These are phyloP conservation scores for Linnemannia schmuckeri DNA, from an alignment of 192 early-diverging fungal species.

Conservation along the genomic window DNA sequence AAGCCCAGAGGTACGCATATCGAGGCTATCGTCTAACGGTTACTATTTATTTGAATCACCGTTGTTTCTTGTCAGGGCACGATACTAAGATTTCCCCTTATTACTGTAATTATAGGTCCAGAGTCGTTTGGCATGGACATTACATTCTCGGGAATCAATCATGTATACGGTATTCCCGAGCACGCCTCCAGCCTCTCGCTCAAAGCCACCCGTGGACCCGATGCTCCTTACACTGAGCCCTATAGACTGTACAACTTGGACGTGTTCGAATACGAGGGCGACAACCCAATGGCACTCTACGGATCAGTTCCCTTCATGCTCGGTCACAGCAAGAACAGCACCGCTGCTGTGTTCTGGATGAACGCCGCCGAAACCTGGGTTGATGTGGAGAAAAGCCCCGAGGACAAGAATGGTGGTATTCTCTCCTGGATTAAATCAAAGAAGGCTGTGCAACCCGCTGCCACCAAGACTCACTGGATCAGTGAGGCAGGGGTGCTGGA, in stretches of 20 bases:
- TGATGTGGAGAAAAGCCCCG: slow-evolving; percentile 84
- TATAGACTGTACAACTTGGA: slow-evolving; percentile 98
- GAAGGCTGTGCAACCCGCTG: slow-evolving; percentile 26
- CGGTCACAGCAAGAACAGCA: slow-evolving; percentile 81
- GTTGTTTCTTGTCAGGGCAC: not conserved
- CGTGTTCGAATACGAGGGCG: slow-evolving; percentile 96
- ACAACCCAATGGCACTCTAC: slow-evolving; percentile 98
- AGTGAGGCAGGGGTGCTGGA: slow-evolving; percentile 93
- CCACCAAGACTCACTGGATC: slow-evolving; percentile 91
- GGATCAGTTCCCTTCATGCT: slow-evolving; percentile 96
- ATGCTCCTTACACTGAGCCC: slow-evolving; percentile 86
- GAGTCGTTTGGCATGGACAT: slow-evolving; percentile 96
- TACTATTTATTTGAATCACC: not conserved
- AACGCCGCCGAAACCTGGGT: slow-evolving; percentile 99
- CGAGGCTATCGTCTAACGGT: not conserved
- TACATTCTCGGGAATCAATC: slow-evolving; percentile 82
- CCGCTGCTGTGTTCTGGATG: slow-evolving; percentile 90
- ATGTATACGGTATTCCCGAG: slow-evolving; percentile 98
- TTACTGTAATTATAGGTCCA: slow-evolving; percentile 70
- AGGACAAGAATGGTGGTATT: slow-evolving; percentile 47
- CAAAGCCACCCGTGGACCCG: slow-evolving; percentile 84
- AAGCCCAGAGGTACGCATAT: slow-evolving; percentile 87
- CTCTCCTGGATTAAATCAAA: slow-evolving; percentile 50
- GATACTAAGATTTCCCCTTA: not conserved
- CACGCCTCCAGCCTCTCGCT: slow-evolving; percentile 91